phyloP scores from a whole-genome alignment of 1,139 yeast species.

The Nakaseomyces uthaithaninus region DNA sequence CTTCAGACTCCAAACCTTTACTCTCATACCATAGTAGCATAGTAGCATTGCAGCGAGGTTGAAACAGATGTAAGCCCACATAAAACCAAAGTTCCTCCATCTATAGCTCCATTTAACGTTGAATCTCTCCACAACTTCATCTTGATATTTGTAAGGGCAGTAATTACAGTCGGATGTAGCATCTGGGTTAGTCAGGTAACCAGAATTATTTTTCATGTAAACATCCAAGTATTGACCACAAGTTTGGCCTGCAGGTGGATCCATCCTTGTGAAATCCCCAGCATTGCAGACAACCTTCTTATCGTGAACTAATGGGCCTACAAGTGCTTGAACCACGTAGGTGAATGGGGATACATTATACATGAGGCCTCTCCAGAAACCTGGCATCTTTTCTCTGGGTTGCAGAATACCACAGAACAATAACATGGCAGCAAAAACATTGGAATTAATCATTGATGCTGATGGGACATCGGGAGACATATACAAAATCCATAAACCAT shows the following conservation, averaged over 20 bases:
- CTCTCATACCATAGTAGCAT: slow-evolving; percentile 35
- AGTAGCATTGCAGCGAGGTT: slow-evolving; percentile 39
- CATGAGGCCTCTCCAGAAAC: slow-evolving; percentile 50
- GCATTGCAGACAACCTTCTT: slow-evolving; percentile 38
- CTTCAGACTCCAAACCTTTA: slow-evolving; percentile 29
- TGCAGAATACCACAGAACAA: slow-evolving; percentile 56
- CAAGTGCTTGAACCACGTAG: slow-evolving; percentile 43
- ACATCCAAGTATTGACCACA: slow-evolving; percentile 38
- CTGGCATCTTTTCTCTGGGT: slow-evolving; percentile 41
- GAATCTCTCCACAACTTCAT: slow-evolving; percentile 37
- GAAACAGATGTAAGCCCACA: slow-evolving; percentile 42
- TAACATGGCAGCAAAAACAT: slow-evolving; percentile 40
- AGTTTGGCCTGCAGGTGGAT: slow-evolving; percentile 44
- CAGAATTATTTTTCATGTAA: slow-evolving; percentile 36
- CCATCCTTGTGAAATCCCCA: slow-evolving; percentile 40
- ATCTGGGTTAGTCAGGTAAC: slow-evolving; percentile 38
- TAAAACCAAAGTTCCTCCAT: slow-evolving; percentile 57
- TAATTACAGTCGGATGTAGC: slow-evolving; percentile 40
- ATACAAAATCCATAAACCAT: slow-evolving; percentile 44
- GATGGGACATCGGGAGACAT: slow-evolving; percentile 44
- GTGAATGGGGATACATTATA: slow-evolving; percentile 49
- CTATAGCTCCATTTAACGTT: slow-evolving; percentile 38
- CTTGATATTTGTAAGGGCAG: slow-evolving; percentile 41
- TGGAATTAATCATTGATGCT: slow-evolving; percentile 41
- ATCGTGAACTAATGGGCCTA: slow-evolving; percentile 40